Evolutionary conservation across 352 stramenopile species (phyloP), one percentile per base, ranked within the genome.

Genomic region (Globisporangium spinosum): DNA sequence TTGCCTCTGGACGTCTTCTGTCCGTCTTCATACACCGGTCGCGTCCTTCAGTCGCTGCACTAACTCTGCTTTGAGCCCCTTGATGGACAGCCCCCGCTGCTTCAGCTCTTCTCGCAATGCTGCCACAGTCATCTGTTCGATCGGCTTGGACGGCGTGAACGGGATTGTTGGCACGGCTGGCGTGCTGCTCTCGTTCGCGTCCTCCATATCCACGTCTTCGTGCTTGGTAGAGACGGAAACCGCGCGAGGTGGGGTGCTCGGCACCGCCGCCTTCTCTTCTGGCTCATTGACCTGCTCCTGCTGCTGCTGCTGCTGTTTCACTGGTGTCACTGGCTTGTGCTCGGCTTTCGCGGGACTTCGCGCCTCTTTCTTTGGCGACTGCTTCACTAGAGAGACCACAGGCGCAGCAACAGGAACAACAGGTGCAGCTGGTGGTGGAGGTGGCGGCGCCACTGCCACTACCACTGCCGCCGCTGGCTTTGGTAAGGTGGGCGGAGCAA

Each of bases 11-110:
- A 43, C 10, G 10, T 43, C 35, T 43, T 61, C 35, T 63, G 9
- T 34, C 17, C 2, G 27, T 27, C 43, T 58, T 71, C 53, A 72
- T 47, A 45, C 67, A 8, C 61, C 67, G 8, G 62, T 72, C 51
- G 82, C 87, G 65, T 91, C 79, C 70, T 92, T 91, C 72, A 95
- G 82, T 40, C 87, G 79, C 76, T 92, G 78, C 45, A 89, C 83
- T 35, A 95, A 68, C 60, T 95, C 87, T 15, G 86, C 87, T 72
- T 95, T 95, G 38, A 95, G 76, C 6, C 87, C 87, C 72, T 92
- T 93, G 47, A 87, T 95, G 40, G 85, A 78, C 35, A 95, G 58
- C 1, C 82, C 85, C 25, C 86, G 82, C 20, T 85, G 78, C 70
- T 95, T 95, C 23, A 95, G 72, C 10, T 90, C 79, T 57, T 94